Evolutionary conservation across 2,329 filamentous ascomycete species (phyloP).

Genomic region (Xenoacremonium recifei): DNA sequence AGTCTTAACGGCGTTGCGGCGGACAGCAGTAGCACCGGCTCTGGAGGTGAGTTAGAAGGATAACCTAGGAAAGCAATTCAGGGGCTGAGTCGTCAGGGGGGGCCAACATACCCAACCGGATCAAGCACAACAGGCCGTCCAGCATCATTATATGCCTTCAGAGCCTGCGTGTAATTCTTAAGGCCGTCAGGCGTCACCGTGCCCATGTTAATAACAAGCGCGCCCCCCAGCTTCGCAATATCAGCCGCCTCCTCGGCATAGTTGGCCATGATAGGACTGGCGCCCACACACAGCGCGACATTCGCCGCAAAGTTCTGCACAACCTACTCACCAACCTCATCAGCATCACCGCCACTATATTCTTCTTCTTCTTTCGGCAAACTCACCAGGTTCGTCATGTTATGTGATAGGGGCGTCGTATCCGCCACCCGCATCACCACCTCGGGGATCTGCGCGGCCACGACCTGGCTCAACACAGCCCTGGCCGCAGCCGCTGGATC

Average conservation of each 20-base stretch:
- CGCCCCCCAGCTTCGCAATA: constrained; percentile 72
- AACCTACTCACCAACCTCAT: constrained; percentile 49
- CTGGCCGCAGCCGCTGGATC: constrained; percentile 65
- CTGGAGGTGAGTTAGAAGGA: constrained; percentile 30
- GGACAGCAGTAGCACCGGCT: constrained; percentile 75
- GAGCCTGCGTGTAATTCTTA: constrained; percentile 68
- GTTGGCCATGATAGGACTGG: constrained; percentile 92
- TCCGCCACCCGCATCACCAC: constrained; percentile 61
- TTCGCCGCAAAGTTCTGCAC: constrained; percentile 96
- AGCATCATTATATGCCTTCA: constrained; percentile 76
- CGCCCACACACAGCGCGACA: constrained; percentile 78
- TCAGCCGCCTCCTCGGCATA: constrained; percentile 80
- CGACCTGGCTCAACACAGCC: constrained; percentile 46
- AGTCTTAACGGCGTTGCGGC: constrained; percentile 67
- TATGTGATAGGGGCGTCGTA: constrained; percentile 76
- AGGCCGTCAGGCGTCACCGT: constrained; percentile 78
- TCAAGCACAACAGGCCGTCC: constrained; percentile 80
- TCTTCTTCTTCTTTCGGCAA: background rate
- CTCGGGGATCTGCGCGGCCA: constrained; percentile 48
- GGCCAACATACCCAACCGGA: constrained; percentile 68
- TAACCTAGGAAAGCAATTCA: background rate
- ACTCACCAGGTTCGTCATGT: constrained; percentile 86
- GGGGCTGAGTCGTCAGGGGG: too few species aligned
- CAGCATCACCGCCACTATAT: constrained; percentile 66
- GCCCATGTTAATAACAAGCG: constrained; percentile 92